Evolutionary conservation across 83 land plant genomes (phyloP).

Genomic region (Isoetes engelmannii): DNA sequence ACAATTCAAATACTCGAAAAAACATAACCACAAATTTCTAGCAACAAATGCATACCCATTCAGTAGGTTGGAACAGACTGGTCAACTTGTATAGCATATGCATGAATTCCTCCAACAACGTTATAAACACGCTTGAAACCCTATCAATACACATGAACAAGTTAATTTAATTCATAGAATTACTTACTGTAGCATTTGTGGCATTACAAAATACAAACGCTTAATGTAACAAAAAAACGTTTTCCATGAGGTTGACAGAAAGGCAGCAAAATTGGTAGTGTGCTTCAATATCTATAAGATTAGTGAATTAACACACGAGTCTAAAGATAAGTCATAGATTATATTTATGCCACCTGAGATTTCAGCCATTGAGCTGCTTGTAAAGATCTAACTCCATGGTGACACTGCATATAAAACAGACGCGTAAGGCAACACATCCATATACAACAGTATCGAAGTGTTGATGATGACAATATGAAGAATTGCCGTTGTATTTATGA

Average conservation of each 20-base stretch:
- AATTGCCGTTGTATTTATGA: background rate
- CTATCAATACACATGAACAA: constrained; percentile 26
- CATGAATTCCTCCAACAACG: constrained; percentile 85
- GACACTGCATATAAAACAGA: constrained; percentile 57
- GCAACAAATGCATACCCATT: background rate
- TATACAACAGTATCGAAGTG: background rate
- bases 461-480: background rate
- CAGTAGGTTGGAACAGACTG: constrained; percentile 69
- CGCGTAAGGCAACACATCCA: background rate
- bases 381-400: constrained; percentile 85
- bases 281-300: too few relatives aligned
- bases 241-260: background rate
- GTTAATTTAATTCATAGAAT: too few relatives aligned
- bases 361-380: constrained; percentile 86
- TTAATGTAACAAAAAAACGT: background rate
- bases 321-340: too few relatives aligned
- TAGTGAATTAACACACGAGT: too few relatives aligned
- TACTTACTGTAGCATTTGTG: too few relatives aligned
- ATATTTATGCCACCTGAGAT: constrained; percentile 50
- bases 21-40: too few relatives aligned
- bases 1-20: too few relatives aligned
- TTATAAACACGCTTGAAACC: constrained; percentile 75
- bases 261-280: background rate
- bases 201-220: too few relatives aligned
- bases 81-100: constrained; percentile 67